Base-by-base conservation (phyloP, 176 grass and related monocot genomes). In the Zea luxurians region DNA sequence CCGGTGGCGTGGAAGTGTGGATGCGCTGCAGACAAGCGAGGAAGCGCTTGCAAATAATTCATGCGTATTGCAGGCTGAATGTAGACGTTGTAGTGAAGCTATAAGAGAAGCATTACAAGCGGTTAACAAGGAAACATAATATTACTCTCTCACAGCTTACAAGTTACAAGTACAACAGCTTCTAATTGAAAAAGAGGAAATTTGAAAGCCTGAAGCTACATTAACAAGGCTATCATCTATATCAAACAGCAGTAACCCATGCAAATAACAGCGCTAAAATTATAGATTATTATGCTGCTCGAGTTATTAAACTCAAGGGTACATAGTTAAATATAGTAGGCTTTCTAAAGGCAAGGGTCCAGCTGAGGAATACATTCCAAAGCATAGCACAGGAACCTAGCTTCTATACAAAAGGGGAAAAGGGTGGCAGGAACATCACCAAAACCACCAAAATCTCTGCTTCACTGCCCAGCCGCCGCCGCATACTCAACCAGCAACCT, bases 401-500 rank as follows among this genome's bases (percentile, higher is more conserved):
- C 64, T 73, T 85, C 66, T 85, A 82, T 85, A 89, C 87, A 89
- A 5, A 57, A 27, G 58, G 44, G 18, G 37, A 49, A 59, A 77
- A 61, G 42, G 49, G 21, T 50, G 42, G 58, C 59, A 77, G 61
- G 78, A 43, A 73, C 61, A 52, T 68, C 87, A 78, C 52, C 66
- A 60, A 43, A 84, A 34, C 21, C 27, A 53, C 12, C 70, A 74
- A 21, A 68, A 20, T n/a, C 38, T 85, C 78, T 76, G 45, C 53
- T 49, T 88, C 37, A 89, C 44, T 68, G 79, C 48, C 80, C 57
- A 71, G 74, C 71, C 0, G 37, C 71, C 1, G 84, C 52, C 34
- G 82, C 74, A 92, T 83, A 74, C 78, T 92, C 89, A 49, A 92
- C 53, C 4, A 90, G 73, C 81, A 96, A 77, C 84, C 93, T 82